These are phyloP conservation scores for Talaromyces liani DNA, from an alignment of 495 filamentous ascomycete species.

Conservation along the genomic window DNA sequence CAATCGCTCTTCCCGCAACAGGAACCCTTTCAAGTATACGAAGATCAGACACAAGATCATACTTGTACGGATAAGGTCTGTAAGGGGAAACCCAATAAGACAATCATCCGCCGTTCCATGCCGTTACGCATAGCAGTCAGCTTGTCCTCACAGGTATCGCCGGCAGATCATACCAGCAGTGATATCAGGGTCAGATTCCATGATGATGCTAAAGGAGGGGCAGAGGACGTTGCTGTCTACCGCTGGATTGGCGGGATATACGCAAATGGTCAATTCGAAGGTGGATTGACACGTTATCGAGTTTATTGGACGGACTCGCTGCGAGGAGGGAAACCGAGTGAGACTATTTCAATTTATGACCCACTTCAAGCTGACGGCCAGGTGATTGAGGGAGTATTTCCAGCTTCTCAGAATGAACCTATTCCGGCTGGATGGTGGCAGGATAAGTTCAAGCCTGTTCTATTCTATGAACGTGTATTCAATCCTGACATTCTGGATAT, in stretches of 20 bases:
- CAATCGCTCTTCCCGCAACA: background rate
- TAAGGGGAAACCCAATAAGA: background rate
- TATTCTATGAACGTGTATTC: conserved; percentile 31
- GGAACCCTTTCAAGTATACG: background rate
- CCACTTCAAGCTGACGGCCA: conserved; percentile 14
- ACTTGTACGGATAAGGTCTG: background rate
- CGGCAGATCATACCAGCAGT: conserved; percentile 23
- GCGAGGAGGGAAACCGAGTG: conserved; percentile 18
- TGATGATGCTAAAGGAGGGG: conserved; percentile 12
- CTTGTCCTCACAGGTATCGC: background rate
- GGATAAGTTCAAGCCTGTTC: conserved; percentile 16
- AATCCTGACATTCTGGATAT: conserved; percentile 15
- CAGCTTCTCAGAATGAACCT: conserved; percentile 8
- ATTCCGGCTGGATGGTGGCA: conserved; percentile 17
- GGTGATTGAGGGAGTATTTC: conserved; percentile 20
- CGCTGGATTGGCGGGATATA: conserved; percentile 41
- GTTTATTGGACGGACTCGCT: conserved; percentile 28
- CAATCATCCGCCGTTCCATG: conserved; percentile 7
- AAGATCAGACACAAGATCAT: background rate
- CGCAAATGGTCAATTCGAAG: conserved; percentile 3
- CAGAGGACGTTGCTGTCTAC: conserved; percentile 17
- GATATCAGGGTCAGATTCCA: conserved; percentile 19
- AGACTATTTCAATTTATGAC: conserved; percentile 24
- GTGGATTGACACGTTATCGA: conserved; percentile 13
- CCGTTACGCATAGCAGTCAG: conserved; percentile 25